phyloP scores from a whole-genome alignment of 2,329 filamentous ascomycete genomes.

The Aspergillus ochraceoroseus region DNA sequence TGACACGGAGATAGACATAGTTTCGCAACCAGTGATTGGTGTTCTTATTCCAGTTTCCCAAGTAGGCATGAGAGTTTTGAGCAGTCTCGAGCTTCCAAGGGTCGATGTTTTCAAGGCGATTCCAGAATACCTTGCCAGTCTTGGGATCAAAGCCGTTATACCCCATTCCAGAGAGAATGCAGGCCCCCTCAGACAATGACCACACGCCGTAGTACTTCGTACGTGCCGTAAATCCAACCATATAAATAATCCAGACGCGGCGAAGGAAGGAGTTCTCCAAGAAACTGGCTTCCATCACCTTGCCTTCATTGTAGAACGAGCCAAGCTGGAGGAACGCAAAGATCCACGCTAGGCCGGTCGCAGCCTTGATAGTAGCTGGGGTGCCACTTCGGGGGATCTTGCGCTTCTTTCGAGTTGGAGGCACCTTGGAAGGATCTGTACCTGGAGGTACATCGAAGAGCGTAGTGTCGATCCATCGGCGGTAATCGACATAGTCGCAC shows the following conservation, averaged over 20 bases:
- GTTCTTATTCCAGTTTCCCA: conserved; percentile 97
- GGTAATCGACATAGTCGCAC: conserved; percentile 92
- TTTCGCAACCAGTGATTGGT: conserved; percentile 96
- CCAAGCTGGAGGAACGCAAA: conserved; percentile 69
- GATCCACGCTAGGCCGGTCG: conserved; percentile 72
- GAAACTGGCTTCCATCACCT: conserved; percentile 63
- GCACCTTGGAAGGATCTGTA: conserved; percentile 77
- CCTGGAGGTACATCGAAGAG: conserved; percentile 86
- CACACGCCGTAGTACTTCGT: conserved; percentile 97
- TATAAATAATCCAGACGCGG: conserved; percentile 73
- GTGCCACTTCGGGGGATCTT: conserved; percentile 87
- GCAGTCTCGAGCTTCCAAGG: conserved; percentile 81
- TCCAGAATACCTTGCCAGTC: conserved; percentile 82
- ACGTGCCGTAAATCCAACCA: conserved; percentile 74
- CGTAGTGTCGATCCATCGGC: conserved; percentile 82
- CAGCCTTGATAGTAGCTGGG: conserved; percentile 73
- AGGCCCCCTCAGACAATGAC: conserved; percentile 87
- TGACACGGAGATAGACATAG: conserved; percentile 92
- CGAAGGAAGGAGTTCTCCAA: conserved; percentile 63
- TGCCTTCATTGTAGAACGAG: conserved; percentile 58
- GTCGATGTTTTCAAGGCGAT: conserved; percentile 83
- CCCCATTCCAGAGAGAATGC: conserved; percentile 86
- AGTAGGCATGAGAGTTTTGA: conserved; percentile 86
- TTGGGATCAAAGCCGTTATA: conserved; percentile 87
- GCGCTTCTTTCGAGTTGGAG: conserved; percentile 80